Evolutionary conservation across 139 green algal species (phyloP), one percentile per base, ranked within the genome.

Genomic region (Haematococcus sp.): DNA sequence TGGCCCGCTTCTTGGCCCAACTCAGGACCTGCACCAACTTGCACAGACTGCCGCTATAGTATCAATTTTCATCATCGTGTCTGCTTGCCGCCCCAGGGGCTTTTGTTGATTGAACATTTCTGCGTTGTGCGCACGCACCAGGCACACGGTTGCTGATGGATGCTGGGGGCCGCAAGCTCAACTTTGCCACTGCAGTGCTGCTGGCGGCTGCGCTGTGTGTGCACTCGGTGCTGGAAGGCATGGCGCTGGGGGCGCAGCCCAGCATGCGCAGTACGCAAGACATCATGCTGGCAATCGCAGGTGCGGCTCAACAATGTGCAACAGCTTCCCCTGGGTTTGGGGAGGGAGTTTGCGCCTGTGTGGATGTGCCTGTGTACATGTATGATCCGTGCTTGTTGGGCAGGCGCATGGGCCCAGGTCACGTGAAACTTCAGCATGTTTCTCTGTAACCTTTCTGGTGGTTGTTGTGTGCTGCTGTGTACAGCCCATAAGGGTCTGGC

Each of bases 281-380:
- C 74, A 93, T 95, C 71, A 92, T 95, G 77, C 83, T 95, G 35
- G 91, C 91, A 25, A 94, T 95, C 51, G 84, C 77, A 31, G 76
- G 63, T 70, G 58, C 11, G 52, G 13, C 22, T 7, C 7, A 7
- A 49, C 40, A 19, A 11, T 11, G 11, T 49, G 40, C 40, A 19
- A 19, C 7, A 19, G 40, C n/a, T n/a, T n/a, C n/a, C n/a, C n/a
- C n/a, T n/a, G n/a, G n/a, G n/a, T n/a, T n/a, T n/a, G n/a, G n/a
- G n/a, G n/a, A n/a, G n/a, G n/a, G n/a, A n/a, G n/a, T n/a, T n/a
- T n/a, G n/a, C n/a, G n/a, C n/a, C n/a, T n/a, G n/a, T n/a, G n/a
- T n/a, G n/a, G n/a, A n/a, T n/a, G n/a, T n/a, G n/a, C n/a, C n/a
- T n/a, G n/a, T n/a, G n/a, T n/a, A n/a, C n/a, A n/a, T n/a, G n/a